These are phyloP conservation scores for Thelonectria olida DNA, from an alignment of 2,329 filamentous ascomycete species.

Conservation along the genomic window DNA sequence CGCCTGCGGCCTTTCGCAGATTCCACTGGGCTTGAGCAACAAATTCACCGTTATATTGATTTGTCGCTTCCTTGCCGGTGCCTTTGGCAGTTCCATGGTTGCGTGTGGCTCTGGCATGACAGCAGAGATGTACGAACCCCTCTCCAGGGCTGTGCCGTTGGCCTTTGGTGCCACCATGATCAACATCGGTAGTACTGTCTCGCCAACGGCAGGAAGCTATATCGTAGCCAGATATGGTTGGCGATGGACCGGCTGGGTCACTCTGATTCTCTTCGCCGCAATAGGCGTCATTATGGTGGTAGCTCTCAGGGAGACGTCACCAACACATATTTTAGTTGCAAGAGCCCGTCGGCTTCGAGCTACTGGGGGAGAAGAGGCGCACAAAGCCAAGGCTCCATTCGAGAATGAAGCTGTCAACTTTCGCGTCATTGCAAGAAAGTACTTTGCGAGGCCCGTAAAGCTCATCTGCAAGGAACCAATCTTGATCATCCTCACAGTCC, in stretches of 20 bases:
- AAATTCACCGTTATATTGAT: neutral
- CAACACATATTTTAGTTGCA: neutral
- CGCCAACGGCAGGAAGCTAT: conserved; percentile 1
- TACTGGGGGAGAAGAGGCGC: neutral
- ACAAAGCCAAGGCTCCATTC: neutral
- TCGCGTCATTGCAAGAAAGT: neutral
- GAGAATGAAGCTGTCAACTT: neutral
- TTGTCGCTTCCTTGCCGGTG: neutral
- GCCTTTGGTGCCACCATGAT: conserved; percentile 11
- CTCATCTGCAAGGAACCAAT: conserved; percentile 13
- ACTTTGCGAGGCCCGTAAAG: conserved; percentile 6
- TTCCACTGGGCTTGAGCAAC: neutral
- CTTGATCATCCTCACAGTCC: conserved; percentile 4
- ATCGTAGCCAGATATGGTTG: conserved; percentile 4
- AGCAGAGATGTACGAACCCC: conserved; percentile 3
- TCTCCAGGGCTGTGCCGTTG: neutral
- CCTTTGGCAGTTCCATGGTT: conserved; percentile 8
- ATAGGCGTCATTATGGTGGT: neutral
- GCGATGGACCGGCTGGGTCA: conserved; percentile 9
- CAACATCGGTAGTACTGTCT: conserved; percentile 7
- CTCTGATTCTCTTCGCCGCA: conserved; percentile 1
- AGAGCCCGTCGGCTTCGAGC: conserved; percentile 1
- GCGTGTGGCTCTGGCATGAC: conserved; percentile 15
- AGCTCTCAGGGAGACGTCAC: conserved; percentile 2
- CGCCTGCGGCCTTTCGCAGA: conserved; percentile 6